phyloP scores from a whole-genome alignment of 176 grass and related monocot genomes.

The Musa troglodytarum region DNA sequence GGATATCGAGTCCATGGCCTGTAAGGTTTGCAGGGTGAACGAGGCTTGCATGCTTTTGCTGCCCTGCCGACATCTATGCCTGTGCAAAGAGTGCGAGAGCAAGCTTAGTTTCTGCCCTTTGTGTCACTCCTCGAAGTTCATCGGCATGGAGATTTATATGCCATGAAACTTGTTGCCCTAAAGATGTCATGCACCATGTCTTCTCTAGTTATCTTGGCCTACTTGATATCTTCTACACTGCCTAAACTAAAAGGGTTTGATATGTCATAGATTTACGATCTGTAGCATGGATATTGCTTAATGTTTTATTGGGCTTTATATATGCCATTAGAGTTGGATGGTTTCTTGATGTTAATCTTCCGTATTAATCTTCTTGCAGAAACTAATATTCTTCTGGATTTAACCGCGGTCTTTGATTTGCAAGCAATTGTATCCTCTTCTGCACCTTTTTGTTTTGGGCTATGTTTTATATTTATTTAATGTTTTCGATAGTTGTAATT shows the following conservation, averaged over 20 bases:
- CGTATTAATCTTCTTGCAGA: too few species aligned
- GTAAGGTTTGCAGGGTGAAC: slow-evolving; percentile 78
- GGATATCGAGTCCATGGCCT: slow-evolving; percentile 42
- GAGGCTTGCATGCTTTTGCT: slow-evolving; percentile 86
- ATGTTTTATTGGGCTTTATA: background rate
- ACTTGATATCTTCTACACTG: background rate
- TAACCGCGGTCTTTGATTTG: too few species aligned
- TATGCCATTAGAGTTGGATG: too few species aligned
- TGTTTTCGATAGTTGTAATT: too few species aligned
- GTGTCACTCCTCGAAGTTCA: slow-evolving; percentile 86
- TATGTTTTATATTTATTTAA: too few species aligned
- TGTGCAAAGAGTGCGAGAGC: slow-evolving; percentile 94
- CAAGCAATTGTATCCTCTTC: too few species aligned
- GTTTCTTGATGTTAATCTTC: too few species aligned
- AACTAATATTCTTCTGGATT: too few species aligned
- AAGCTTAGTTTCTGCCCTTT: slow-evolving; percentile 91
- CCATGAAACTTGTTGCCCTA: slow-evolving; percentile 23
- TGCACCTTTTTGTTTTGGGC: too few species aligned
- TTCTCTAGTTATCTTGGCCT: too few species aligned
- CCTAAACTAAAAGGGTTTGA: background rate
- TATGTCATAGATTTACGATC: background rate
- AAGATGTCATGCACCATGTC: background rate
- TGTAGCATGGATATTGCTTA: background rate
- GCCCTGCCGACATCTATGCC: slow-evolving; percentile 94
- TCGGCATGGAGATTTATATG: slow-evolving; percentile 99